Conservation (phyloP, 805 yeast species). For the Scheffersomyces lignosus region DNA sequence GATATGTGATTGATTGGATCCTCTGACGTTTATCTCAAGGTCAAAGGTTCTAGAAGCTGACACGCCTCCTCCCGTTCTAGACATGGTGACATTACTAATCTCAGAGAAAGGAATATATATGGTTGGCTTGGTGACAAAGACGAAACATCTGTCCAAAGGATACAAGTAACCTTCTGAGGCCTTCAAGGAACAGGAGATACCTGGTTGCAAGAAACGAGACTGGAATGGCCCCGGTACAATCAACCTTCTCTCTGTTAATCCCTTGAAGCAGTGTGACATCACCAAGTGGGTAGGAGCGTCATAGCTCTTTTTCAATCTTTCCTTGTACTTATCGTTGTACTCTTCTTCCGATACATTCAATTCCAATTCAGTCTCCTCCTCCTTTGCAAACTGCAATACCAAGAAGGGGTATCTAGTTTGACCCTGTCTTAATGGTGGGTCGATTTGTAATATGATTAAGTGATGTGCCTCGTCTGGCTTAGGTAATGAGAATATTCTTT, state of each 20-base stretch:
- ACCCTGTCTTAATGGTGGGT: conserved; percentile 97
- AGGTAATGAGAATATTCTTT: conserved; percentile 88
- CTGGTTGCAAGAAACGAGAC: conserved; percentile 77
- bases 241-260: conserved; percentile 83
- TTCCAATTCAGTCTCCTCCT: conserved; percentile 89
- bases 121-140: conserved; percentile 93
- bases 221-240: conserved; percentile 81
- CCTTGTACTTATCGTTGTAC: conserved; percentile 72
- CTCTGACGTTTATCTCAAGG: conserved; percentile 71
- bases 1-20: conserved; percentile 65
- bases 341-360: conserved; percentile 83
- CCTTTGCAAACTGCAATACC: conserved; percentile 83
- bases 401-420: conserved; percentile 94
- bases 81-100: conserved; percentile 71
- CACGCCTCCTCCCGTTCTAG: conserved; percentile 79
- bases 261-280: conserved; percentile 83
- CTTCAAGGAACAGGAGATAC: conserved; percentile 87
- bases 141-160: conserved; percentile 87
- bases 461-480: conserved; percentile 93
- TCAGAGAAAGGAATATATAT: conserved; percentile 87
- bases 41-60: conserved; percentile 90
- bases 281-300: conserved; percentile 87
- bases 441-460: conserved; percentile 83
- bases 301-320: conserved; percentile 69
- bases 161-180: conserved; percentile 94